Evolutionary conservation across 164 flowering plant genomes (phyloP).

Genomic region (Tetrastigma voinierianum): DNA sequence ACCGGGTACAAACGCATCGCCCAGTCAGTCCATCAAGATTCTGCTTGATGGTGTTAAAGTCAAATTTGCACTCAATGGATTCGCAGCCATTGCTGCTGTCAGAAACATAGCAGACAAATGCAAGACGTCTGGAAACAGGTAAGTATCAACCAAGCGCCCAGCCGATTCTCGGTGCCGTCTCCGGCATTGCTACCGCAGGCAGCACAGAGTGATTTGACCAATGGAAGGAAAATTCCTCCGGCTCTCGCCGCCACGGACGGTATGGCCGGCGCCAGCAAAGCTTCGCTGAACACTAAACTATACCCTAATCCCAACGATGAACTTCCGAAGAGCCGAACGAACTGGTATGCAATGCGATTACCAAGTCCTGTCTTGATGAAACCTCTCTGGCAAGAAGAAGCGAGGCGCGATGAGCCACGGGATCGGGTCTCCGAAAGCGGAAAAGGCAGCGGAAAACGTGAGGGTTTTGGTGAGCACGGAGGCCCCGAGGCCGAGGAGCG

Average conservation of each 20-base stretch:
- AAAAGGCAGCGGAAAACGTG: slow-evolving; percentile 85
- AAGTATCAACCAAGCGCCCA: slow-evolving; percentile 91
- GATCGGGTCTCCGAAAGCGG: slow-evolving; percentile 93
- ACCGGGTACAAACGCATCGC: slow-evolving; percentile 91
- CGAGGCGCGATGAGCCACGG: slow-evolving; percentile 94
- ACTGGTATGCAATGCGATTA: slow-evolving; percentile 83
- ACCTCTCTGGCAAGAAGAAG: slow-evolving; percentile 89
- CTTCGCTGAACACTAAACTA: slow-evolving; percentile 85
- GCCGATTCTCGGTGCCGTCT: slow-evolving; percentile 71
- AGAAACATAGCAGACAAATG: slow-evolving; percentile 81
- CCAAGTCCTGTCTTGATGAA: slow-evolving; percentile 92
- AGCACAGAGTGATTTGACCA: slow-evolving; percentile 81
- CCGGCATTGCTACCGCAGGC: slow-evolving; percentile 90
- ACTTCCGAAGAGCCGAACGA: slow-evolving; percentile 74
- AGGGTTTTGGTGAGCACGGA: slow-evolving; percentile 84
- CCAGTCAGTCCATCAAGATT: slow-evolving; percentile 91
- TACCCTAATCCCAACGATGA: slow-evolving; percentile 82
- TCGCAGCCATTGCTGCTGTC: slow-evolving; percentile 97
- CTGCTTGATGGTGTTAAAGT: slow-evolving; percentile 59
- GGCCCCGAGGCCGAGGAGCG: slow-evolving; percentile 83
- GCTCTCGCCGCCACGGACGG: slow-evolving; percentile 91
- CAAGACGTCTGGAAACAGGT: slow-evolving; percentile 92
- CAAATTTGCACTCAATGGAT: slow-evolving; percentile 80
- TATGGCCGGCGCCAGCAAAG: slow-evolving; percentile 84
- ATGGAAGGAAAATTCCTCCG: slow-evolving; percentile 83